A percentile compares a stretch with the other conserved stretches of the same genome.
These are phyloP conservation scores for Tympanopsis confertula DNA, from an alignment of 2,329 filamentous ascomycete genomes.

Conservation along the genomic window DNA sequence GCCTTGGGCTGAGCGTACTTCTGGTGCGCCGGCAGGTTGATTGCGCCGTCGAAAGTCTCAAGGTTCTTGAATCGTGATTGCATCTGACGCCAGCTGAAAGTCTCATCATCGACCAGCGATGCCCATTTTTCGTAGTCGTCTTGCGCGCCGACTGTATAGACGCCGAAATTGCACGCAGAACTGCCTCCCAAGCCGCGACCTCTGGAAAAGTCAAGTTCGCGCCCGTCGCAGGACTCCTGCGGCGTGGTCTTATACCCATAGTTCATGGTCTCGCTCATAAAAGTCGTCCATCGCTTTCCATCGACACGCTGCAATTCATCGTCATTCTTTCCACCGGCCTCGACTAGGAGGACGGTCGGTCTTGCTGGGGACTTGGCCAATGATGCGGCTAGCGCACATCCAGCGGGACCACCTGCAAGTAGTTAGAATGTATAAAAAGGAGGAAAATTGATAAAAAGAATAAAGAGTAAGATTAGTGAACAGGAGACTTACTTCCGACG, in stretches of 20 bases:
- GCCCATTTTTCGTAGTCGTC: constrained; percentile 43
- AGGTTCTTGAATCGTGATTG: constrained; percentile 29
- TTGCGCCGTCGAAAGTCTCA: constrained; percentile 26
- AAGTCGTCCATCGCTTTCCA: constrained; percentile 27
- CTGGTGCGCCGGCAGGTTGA: not conserved
- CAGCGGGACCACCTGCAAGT: constrained; percentile 34
- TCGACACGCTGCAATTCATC: constrained; percentile 24
- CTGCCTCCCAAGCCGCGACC: constrained; percentile 26
- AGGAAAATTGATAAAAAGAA: not conserved
- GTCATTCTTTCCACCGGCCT: constrained; percentile 32
- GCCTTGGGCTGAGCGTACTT: not conserved
- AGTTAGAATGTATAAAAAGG: not conserved
- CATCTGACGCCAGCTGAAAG: constrained; percentile 33
- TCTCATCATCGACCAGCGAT: constrained; percentile 30
- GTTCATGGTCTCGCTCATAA: constrained; percentile 26
- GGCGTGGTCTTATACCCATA: constrained; percentile 27
- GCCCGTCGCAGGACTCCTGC: constrained; percentile 19
- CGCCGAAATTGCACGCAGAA: constrained; percentile 28
- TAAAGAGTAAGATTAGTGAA: no score
- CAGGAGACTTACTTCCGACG: constrained; percentile 1
- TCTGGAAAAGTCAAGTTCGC: constrained; percentile 23
- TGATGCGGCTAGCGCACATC: constrained; percentile 33
- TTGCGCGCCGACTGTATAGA: constrained; percentile 30
- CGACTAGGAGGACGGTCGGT: constrained; percentile 36
- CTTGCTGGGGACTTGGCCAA: constrained; percentile 25